Evolutionary conservation across 176 grass and related monocot genomes (phyloP), one percentile per base, ranked within the genome.

Genomic region (Oryza meridionalis): DNA sequence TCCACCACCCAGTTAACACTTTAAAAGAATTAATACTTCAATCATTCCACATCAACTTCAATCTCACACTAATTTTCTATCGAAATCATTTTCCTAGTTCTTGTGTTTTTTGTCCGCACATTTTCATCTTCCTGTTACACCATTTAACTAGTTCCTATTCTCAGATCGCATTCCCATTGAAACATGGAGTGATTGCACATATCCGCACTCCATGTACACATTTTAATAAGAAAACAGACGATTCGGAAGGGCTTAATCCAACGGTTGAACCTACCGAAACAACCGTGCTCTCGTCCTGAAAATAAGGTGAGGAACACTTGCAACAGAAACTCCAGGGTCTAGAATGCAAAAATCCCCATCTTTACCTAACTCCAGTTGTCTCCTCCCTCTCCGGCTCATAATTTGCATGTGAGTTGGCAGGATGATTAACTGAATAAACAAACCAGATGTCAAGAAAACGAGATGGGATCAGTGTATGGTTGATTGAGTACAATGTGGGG

Each of bases 351-450:
- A 24, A 73, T 19, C 2, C 1, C 10, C 1, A 8, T 21, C 75
- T 86, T 74, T 42, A 90, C 88, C 79, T 64, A 90, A 78, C 84
- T 46, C 79, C 27, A 65, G 75, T 58, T 75, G 84, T 75, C 78
- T 67, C 53, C 78, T 67, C 53, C 53, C 53, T 70, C 38, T 40
- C 38, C 38, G 8, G 72, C 62, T 10, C 66, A 22, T 32, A 22
- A 27, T 43, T 22, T 43, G 82, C 82, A 70, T 84, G 65, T 84
- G 82, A 69, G 83, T 22, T 70, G 65, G 83, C 65, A 24, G 78
- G 47, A 77, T 86, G 83, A 90, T 86, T 67, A 78, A 26, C 9
- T 1, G 61, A 75, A 12, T 66, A 70, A 79, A 66, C 44, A 74
- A 88, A 61, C 11, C 11, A 71, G 61, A 81, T 5, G 51, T 24